Percentiles rank a stretch among this genome's conserved stretches.
These are phyloP conservation scores for Cystobasidiaceae sp. DNA, from an alignment of 1,284 basidiomycete species.

Conservation along the genomic window DNA sequence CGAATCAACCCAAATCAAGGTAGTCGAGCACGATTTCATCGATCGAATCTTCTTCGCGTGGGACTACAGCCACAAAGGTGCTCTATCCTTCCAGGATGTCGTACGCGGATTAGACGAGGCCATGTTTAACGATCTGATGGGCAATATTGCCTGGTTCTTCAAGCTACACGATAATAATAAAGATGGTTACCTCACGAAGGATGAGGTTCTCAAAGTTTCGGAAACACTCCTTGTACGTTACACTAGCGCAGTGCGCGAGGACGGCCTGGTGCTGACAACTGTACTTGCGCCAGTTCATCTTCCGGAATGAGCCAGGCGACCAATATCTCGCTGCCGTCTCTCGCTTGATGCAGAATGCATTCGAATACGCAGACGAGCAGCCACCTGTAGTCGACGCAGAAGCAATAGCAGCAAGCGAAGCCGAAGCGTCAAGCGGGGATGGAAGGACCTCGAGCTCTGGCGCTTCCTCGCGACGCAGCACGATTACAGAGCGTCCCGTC, in stretches of 20 bases:
- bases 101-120: constrained; percentile 83
- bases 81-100: constrained; percentile 83
- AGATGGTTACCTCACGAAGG: constrained; percentile 88
- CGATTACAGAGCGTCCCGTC: constrained; percentile 18
- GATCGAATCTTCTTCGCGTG: constrained; percentile 78
- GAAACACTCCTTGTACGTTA: constrained; percentile 83
- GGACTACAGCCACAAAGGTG: constrained; percentile 73
- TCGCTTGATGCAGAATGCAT: constrained; percentile 93
- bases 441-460: neutral
- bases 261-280: neutral
- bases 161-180: constrained; percentile 92
- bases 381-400: constrained; percentile 44
- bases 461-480: constrained; percentile 10
- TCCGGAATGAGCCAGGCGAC: constrained; percentile 94
- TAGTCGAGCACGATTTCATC: constrained; percentile 73
- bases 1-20: constrained; percentile 65
- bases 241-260: too few species aligned
- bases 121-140: constrained; percentile 95
- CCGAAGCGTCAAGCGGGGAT: neutral
- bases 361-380: constrained; percentile 87
- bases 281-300: constrained; percentile 70
- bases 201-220: constrained; percentile 84
- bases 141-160: constrained; percentile 98
- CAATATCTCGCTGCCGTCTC: constrained; percentile 92
- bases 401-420: neutral